Base-by-base conservation (phyloP, 371 early-diverging fungal genomes). In the Nematocida sp. region DNA sequence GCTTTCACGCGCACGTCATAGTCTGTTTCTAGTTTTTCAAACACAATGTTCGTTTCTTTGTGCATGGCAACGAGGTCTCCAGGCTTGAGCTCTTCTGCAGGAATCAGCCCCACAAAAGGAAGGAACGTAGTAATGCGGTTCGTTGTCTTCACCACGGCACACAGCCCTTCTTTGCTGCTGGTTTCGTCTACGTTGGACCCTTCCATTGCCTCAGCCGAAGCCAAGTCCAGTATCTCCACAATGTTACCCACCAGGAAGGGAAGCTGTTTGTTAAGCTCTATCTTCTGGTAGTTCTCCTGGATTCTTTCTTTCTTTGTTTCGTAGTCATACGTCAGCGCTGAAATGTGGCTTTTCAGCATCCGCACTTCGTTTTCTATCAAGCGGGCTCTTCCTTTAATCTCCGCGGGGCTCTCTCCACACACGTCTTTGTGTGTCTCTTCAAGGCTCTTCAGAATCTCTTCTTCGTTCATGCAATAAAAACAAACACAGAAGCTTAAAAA, bases 31-130 rank as follows among this genome's bases (percentile, higher is more conserved):
- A 99, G 87, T 79, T 89, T 93, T 70, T 97, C 97, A 80, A 98
- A 87, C 63, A 99, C 89, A 79, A 98, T 85, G 82, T 91, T 97
- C 76, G 91, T 91, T 86, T 98, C 98, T 85, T 98, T 98, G 85
- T 99, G 95, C n/a, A 97, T 91, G 78, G 97, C 96, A 79, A 99
- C 93, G 40, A 95, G 86, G 81, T 98, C 98, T 34, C 95, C 96
- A 19, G 99, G 96, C 77, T 89, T 91, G 58, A 99, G 85, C 36
- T 89, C 89, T 29, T 88, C 86, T 27, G 90, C 85, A 54, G 93
- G 94, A 23, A 98, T 96, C 41, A 98, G 87, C 46, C 99, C 99
- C 60, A 96, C 89, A 85, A 96, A 86, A 5, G 96, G 96, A 70
- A 99, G 86, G 78, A 95, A 83, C 1, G 80, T 76, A 0, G 81